Evolutionary conservation across 805 yeast species (phyloP).

Genomic region (Pichia rugopelliculosa): DNA sequence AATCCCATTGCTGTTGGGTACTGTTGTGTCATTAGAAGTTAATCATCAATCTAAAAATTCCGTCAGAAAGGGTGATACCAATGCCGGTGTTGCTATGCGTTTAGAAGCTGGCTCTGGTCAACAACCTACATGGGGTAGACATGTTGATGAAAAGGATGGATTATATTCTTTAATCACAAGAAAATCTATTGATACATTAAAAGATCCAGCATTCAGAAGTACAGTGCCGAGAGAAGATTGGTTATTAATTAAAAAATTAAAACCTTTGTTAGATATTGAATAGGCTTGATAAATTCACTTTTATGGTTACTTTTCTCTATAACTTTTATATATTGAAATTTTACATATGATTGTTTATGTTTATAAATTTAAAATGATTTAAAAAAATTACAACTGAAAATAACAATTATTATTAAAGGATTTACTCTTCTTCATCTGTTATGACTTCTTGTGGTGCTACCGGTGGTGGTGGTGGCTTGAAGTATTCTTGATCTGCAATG

Average conservation of each 20-base stretch:
- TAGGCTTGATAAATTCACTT: conserved; percentile 3
- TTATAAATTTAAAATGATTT: background rate
- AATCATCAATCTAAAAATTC: conserved; percentile 77
- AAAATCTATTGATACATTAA: conserved; percentile 91
- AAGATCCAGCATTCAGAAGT: conserved; percentile 96
- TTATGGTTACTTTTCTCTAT: background rate
- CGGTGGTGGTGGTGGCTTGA: conserved; percentile 34
- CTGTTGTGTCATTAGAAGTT: conserved; percentile 87
- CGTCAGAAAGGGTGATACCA: conserved; percentile 90
- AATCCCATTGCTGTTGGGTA: conserved; percentile 70
- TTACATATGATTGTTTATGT: background rate
- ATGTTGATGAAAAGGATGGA: conserved; percentile 86
- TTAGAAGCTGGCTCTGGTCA: conserved; percentile 86
- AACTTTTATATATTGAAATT: background rate
- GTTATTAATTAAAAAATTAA: conserved; percentile 82
- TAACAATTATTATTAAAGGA: too few relatives aligned
- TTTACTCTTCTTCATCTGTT: conserved; percentile 12
- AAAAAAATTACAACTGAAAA: background rate
- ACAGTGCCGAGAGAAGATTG: conserved; percentile 93
- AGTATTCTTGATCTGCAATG: conserved; percentile 55
- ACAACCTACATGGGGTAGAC: conserved; percentile 99
- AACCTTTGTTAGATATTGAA: conserved; percentile 74
- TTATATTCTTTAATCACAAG: conserved; percentile 87
- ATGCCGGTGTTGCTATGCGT: conserved; percentile 98
- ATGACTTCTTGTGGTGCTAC: conserved; percentile 11